Base-by-base conservation (phyloP, 306 rosid genomes). In the Pyrus pyrifolia region DNA sequence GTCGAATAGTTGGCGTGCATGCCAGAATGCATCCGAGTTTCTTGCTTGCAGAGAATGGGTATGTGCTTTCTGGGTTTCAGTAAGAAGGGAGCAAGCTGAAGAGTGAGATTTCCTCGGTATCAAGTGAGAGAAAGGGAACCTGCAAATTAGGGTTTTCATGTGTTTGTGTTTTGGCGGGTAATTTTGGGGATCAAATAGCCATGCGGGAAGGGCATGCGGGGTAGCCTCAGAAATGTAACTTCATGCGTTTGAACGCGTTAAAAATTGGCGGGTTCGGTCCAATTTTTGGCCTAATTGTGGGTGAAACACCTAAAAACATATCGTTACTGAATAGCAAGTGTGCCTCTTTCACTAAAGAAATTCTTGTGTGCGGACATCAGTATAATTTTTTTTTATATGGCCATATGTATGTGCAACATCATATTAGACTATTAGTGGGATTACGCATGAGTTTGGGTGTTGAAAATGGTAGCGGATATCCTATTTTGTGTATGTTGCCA, bases 1-100 rank as follows among this genome's bases (percentile, higher is more conserved):
- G 21, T 83, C 96, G 71, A 90, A 94, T 93, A 86, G 21, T 62
- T 90, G 85, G 40, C 83, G 80, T 35, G 94, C 98, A 80, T 70
- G 66, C 29, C 71, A 70, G 74, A 86, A 73, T 53, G 83, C 42
- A 12, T 72, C 77, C 29, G 77, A 80, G 45, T 38, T 63, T 57
- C 77, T 80, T 25, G 55, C 78, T 55, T 76, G 68, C 53, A 46
- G 25, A 33, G 31, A 57, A 73, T 27, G 61, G 72, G 45, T 17
- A 62, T 76, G 73, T 64, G 35, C 21, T 58, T 76, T 83, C 64
- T 46, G 76, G 76, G 72, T 81, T 82, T 89, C 70, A 40, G 73
- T 64, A 9, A 78, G 64, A 85, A 68, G 78, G 80, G 77, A 42
- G 55, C 52, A 67, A 42, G 84, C 76, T 70, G 82, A 76, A 44